Evolutionary conservation across 2,329 filamentous ascomycete species (phyloP), one percentile per base, ranked within the genome.

Genomic region (Colletotrichum orchidophilum): DNA sequence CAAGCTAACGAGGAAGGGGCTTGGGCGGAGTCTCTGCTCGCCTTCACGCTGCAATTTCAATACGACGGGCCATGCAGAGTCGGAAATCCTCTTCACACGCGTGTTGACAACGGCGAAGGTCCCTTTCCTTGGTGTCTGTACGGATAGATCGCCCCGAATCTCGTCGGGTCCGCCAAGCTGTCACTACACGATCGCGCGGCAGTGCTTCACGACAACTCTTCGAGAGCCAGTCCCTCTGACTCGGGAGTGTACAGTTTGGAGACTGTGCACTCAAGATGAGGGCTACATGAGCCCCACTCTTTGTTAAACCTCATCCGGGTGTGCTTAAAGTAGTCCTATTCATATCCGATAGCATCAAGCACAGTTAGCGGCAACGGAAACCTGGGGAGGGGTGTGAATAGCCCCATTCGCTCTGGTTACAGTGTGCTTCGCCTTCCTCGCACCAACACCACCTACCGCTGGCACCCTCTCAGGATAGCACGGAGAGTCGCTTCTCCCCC

Each of bases 151-250:
- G 26, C 24, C 39, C 55, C 50, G 24, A 58, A 33, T 29, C 60
- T 50, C 42, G n/a, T 61, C 33, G 57, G 64, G 58, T 69, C 52
- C 21, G 69, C 69, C 69, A 71, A 71, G 64, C 69, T 71, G 69
- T 71, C 64, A 71, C 26, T 33, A 54, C 53, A 46, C 53, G 64
- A 71, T 71, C 68, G 58, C 53, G 53, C 24, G 31, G 63, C 24
- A 39, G 63, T 39, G 33, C 50, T 26, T 61, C 55, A 42, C 27
- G 53, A 65, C 63, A 60, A 27, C 31, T 31, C 33, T 58, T n/a
- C 27, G 31, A 29, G 27, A 62, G 52, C 58, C 58, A 12, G 53
- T 68, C 15, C 69, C 64, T 71, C 58, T 63, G 58, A 31, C 64
- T 68, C 46, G 64, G 64, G 27, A 49, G 6, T 7, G 0, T 68